phyloP scores from a whole-genome alignment of 306 rosid genomes.

The Arachis hypogaea region DNA sequence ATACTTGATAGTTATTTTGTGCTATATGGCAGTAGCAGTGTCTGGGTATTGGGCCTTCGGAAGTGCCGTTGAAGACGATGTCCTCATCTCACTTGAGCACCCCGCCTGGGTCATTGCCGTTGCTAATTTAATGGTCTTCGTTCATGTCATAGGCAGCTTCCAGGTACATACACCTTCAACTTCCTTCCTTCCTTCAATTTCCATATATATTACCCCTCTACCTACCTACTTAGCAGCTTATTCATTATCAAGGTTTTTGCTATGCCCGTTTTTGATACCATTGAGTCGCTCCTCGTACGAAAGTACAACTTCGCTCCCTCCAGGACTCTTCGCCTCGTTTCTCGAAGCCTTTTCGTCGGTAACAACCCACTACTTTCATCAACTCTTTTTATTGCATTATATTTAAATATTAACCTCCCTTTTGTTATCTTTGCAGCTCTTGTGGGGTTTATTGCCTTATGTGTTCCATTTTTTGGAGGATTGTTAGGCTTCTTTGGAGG shows the following conservation, averaged over 20 bases:
- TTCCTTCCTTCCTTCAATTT: background rate
- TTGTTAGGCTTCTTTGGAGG: constrained; percentile 78
- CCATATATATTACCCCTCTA: no score
- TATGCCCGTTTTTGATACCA: constrained; percentile 67
- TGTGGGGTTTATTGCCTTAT: constrained; percentile 53
- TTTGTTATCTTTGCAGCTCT: constrained; percentile 32
- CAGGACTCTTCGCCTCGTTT: constrained; percentile 39
- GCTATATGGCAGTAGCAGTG: constrained; percentile 54
- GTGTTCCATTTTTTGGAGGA: constrained; percentile 83
- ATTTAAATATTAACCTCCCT: no score
- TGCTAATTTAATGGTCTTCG: constrained; percentile 70
- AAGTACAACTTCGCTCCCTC: constrained; percentile 40
- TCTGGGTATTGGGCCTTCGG: constrained; percentile 81
- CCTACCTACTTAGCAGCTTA: background rate
- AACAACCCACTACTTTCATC: constrained; percentile 28
- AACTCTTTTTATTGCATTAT: background rate
- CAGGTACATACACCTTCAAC: constrained; percentile 45
- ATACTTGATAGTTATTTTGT: constrained; percentile 51
- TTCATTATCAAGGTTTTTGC: constrained; percentile 49
- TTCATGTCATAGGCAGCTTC: constrained; percentile 73
- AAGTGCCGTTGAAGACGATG: constrained; percentile 56
- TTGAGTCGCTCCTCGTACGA: constrained; percentile 55
- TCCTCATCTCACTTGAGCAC: constrained; percentile 59
- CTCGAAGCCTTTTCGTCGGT: constrained; percentile 57
- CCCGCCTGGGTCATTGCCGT: constrained; percentile 62